Conservation (phyloP, 2,329 filamentous ascomycete species). For the Fusarium subtropicale region DNA sequence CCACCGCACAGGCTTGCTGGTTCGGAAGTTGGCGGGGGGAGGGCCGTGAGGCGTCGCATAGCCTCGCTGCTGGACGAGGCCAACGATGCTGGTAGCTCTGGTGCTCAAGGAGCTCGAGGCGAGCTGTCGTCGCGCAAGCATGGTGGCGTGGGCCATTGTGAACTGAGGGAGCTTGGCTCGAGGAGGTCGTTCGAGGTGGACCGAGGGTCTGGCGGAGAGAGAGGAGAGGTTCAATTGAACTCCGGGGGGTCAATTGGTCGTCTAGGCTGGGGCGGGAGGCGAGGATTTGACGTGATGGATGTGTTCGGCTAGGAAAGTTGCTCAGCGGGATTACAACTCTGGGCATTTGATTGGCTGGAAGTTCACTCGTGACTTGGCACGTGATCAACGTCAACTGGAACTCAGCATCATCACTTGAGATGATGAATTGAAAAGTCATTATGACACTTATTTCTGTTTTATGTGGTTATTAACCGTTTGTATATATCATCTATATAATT, state of each 20-base stretch:
- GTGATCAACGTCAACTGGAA: constrained; percentile 39
- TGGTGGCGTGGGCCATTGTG: constrained; percentile 51
- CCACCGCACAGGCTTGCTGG: constrained; percentile 80
- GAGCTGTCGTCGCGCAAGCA: constrained; percentile 54
- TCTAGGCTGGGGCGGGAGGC: constrained; percentile 42
- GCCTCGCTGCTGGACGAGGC: constrained; percentile 50
- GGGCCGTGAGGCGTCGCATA: constrained; percentile 80
- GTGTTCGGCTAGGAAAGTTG: constrained; percentile 49
- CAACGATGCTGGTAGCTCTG: constrained; percentile 35
- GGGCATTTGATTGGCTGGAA: constrained; percentile 52
- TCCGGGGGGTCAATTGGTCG: constrained; percentile 44
- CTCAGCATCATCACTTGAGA: neutral
- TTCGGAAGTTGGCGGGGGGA: constrained; percentile 83
- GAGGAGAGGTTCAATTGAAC: constrained; percentile 44
- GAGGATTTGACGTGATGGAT: constrained; percentile 48
- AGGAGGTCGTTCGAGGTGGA: constrained; percentile 29
- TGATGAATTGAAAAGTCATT: constrained; percentile 1
- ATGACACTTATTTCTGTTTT: neutral
- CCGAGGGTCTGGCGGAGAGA: constrained; percentile 27
- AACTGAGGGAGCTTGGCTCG: constrained; percentile 6
- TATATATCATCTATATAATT: neutral
- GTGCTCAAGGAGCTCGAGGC: constrained; percentile 42
- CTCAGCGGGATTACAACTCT: constrained; percentile 57
- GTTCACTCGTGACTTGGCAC: constrained; percentile 46
- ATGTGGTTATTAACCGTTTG: neutral